Base-by-base conservation (phyloP, 106 monocot genomes). In the Dactylorhiza incarnata region DNA sequence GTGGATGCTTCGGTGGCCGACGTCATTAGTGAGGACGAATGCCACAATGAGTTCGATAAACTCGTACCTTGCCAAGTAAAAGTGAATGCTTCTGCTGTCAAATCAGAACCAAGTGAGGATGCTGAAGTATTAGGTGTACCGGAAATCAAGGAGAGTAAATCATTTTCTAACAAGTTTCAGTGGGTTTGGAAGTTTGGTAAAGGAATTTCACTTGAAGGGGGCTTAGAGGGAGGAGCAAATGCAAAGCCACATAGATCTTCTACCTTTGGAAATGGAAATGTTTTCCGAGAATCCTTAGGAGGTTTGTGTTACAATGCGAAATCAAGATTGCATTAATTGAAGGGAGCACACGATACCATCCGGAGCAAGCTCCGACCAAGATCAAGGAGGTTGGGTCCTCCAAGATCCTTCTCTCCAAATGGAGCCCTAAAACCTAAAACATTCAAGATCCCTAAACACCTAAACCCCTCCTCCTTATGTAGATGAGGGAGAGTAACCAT, bases 131-230 rank as follows among this genome's bases (percentile, higher is more conserved):
- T 74, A 53, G 45, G 62, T 5, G 55, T 11, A 73, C 22, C 48
- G 5, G 63, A 17, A 67, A 5, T 46, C 4, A 83, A 81, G 74
- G 76, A 85, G 26, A 73, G 70, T 58, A 87, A 76, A 74, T 48
- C 48, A 13, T 26, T 72, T 1, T 51, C 87, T 10, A 47, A 71
- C 50, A 90, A 67, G 81, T 85, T 87, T 77, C 87, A 74, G 46
- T 90, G 85, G 87, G 69, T 87, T 52, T 78, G 80, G 83, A 87
- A 75, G 71, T 83, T 85, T 58, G 76, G 76, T 74, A 83, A 73
- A 81, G 75, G 76, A 29, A 37, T 20, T 71, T 73, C 48, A 26
- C 44, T 19, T 37, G 86, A 79, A 81, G 71, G 76, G 37, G 81
- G 51, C 26, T 9, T 44, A 1, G 81, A 80, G 11, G 86, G 84